Evolutionary conservation across 805 yeast genomes (phyloP).

Genomic region (Zygotorulaspora sp.): DNA sequence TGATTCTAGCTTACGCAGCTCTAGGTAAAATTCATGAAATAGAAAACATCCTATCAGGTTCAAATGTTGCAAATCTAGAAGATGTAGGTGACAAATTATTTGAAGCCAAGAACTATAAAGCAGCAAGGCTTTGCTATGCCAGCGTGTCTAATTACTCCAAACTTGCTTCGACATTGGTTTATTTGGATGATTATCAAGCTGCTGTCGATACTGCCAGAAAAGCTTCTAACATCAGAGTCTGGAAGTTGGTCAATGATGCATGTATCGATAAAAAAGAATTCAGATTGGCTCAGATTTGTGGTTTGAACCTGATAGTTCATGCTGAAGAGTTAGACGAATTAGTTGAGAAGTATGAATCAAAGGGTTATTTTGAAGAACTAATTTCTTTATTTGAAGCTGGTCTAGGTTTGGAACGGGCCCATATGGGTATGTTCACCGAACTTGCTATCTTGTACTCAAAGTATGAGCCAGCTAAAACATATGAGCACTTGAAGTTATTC

Average conservation of each 20-base stretch:
- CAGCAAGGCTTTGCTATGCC: slow-evolving; percentile 83
- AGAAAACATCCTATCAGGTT: slow-evolving; percentile 74
- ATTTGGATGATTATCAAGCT: slow-evolving; percentile 84
- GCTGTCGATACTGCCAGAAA: slow-evolving; percentile 99
- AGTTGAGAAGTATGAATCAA: slow-evolving; percentile 78
- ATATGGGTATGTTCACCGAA: slow-evolving; percentile 99
- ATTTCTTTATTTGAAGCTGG: slow-evolving; percentile 94
- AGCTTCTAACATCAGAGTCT: slow-evolving; percentile 87
- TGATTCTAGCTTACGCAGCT: slow-evolving; percentile 81
- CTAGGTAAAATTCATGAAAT: slow-evolving; percentile 72
- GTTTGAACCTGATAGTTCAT: slow-evolving; percentile 91
- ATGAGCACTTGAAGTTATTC: slow-evolving; percentile 95
- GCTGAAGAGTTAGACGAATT: slow-evolving; percentile 94
- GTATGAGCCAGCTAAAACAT: slow-evolving; percentile 81
- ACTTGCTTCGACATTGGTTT: slow-evolving; percentile 93
- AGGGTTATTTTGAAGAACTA: slow-evolving; percentile 88
- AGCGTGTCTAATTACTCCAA: slow-evolving; percentile 91
- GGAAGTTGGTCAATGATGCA: slow-evolving; percentile 97
- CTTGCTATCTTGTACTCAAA: slow-evolving; percentile 86
- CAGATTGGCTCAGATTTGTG: slow-evolving; percentile 97
- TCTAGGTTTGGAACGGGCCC: slow-evolving; percentile 94
- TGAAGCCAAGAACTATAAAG: slow-evolving; percentile 76
- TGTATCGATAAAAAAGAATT: slow-evolving; percentile 94
- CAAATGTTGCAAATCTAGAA: slow-evolving; percentile 92
- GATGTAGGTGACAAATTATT: slow-evolving; percentile 87